Base-by-base conservation (phyloP, 2,329 filamentous ascomycete genomes). In the Xylariaceae sp. region DNA sequence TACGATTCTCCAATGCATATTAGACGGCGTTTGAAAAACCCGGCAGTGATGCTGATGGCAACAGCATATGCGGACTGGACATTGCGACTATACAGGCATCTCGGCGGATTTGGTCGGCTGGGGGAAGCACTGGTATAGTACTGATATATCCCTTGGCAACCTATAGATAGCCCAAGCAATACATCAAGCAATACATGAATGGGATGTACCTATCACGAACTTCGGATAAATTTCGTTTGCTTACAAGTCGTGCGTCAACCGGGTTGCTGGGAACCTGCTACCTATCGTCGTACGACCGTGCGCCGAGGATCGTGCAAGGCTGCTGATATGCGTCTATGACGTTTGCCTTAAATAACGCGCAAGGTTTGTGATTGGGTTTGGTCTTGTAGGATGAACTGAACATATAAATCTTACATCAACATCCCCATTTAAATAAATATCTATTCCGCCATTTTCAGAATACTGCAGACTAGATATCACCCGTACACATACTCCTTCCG, bases 321-420 rank as follows among this genome's bases (percentile, higher is more conserved):
- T 10, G 32, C 40, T 56, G 43, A 61, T 59, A 57, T 50, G 56
- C 42, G 53, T 44, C 20, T 49, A 49, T 61, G 60, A 52, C 54
- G 56, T 59, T 61, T 59, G 61, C 58, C 37, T 58, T 61, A 46
- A 63, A 59, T 59, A 53, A 53, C 29, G 61, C 61, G 55, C 50
- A 61, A 50, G 52, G 23, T 9, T 26, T 52, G 58, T 61, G 57
- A 58, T 54, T 37, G 32, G 32, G 32, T 48, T 59, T 41, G 53
- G 50, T 54, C 12, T 60, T 41, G 52, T 59, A 53, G 59, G 52
- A 61, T 55, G 53, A 23, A 9, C 19, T 46, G 49, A 49, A 41
- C 23, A 52, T 60, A 57, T 60, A 57, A 62, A 44, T 51, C 60
- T 50, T 63, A 50, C 57, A 63, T 63, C 56, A 60, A 56, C 40